Percentiles rank a stretch among this genome's conserved stretches.
phyloP scores from a whole-genome alignment of 2,329 filamentous ascomycete species.

The Pezicula neosporulosa region DNA sequence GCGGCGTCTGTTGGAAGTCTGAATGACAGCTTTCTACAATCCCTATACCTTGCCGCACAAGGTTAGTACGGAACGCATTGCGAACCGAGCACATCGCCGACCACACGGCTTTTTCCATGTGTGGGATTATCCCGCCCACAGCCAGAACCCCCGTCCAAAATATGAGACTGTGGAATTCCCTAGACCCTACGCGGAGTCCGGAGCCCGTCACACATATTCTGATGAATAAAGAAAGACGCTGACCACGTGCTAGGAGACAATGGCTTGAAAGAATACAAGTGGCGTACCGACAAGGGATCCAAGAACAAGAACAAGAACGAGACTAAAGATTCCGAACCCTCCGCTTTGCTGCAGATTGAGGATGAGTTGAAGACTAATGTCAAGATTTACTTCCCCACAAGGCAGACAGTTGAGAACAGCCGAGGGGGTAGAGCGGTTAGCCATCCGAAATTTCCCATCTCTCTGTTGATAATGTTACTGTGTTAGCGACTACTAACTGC shows the following conservation, averaged over 20 bases:
- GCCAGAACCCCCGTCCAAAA: neutral
- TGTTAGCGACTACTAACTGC: slow-evolving; percentile 1
- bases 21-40: slow-evolving; percentile 61
- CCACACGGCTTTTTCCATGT: neutral
- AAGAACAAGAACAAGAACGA: slow-evolving; percentile 10
- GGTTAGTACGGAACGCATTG: slow-evolving; percentile 32
- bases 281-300: slow-evolving; percentile 27
- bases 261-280: slow-evolving; percentile 38
- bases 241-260: slow-evolving; percentile 36
- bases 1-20: slow-evolving; percentile 80
- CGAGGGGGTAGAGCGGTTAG: slow-evolving; percentile 57
- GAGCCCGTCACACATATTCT: neutral
- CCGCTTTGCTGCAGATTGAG: slow-evolving; percentile 14
- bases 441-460: slow-evolving; percentile 11
- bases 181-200: neutral
- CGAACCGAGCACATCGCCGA: neutral
- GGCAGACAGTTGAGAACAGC: slow-evolving; percentile 63
- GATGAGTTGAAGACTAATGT: slow-evolving; percentile 45
- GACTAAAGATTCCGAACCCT: slow-evolving; percentile 4
- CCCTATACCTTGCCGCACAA: slow-evolving; percentile 55
- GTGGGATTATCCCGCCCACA: neutral
- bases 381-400: slow-evolving; percentile 78
- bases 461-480: neutral
- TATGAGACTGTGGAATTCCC: neutral
- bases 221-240: slow-evolving; percentile 2